Conservation (phyloP, 2,329 filamentous ascomycete genomes). For the Cladophialophora psammophila region DNA sequence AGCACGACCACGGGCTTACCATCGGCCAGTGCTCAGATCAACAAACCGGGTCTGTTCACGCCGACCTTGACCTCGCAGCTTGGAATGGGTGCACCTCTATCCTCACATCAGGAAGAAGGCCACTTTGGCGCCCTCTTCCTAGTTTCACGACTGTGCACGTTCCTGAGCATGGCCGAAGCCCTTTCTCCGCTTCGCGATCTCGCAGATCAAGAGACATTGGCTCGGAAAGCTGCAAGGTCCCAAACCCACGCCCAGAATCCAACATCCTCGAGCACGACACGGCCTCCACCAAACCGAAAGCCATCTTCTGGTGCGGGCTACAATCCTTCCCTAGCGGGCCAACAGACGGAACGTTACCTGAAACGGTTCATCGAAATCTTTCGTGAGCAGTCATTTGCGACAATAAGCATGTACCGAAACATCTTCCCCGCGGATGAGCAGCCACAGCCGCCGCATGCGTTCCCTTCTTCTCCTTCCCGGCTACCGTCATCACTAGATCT, state of each 20-base stretch:
- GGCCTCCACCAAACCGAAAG: conserved; percentile 19
- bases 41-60: conserved; percentile 37
- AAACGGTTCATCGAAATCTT: conserved; percentile 98
- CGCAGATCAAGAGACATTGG: conserved; percentile 80
- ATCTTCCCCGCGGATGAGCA: conserved; percentile 67
- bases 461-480: conserved; percentile 23
- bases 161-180: conserved; percentile 80
- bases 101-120: conserved; percentile 61
- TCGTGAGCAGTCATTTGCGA: conserved; percentile 94
- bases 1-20: conserved; percentile 7
- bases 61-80: conserved; percentile 10
- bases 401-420: conserved; percentile 91
- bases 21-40: neutral
- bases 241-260: conserved; percentile 15
- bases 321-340: conserved; percentile 60
- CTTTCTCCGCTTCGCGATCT: conserved; percentile 85
- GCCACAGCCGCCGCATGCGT: conserved; percentile 46
- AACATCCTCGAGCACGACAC: neutral
- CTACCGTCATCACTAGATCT: conserved; percentile 12
- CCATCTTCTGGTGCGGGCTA: conserved; percentile 19
- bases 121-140: conserved; percentile 84
- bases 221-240: conserved; percentile 44
- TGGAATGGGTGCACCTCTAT: conserved; percentile 35
- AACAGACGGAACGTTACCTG: conserved; percentile 91
- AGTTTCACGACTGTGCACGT: conserved; percentile 80